Percentiles rank a stretch among this genome's conserved stretches.
phyloP scores from a whole-genome alignment of 2,329 filamentous ascomycete species.

The Hypoxylon sp. region DNA sequence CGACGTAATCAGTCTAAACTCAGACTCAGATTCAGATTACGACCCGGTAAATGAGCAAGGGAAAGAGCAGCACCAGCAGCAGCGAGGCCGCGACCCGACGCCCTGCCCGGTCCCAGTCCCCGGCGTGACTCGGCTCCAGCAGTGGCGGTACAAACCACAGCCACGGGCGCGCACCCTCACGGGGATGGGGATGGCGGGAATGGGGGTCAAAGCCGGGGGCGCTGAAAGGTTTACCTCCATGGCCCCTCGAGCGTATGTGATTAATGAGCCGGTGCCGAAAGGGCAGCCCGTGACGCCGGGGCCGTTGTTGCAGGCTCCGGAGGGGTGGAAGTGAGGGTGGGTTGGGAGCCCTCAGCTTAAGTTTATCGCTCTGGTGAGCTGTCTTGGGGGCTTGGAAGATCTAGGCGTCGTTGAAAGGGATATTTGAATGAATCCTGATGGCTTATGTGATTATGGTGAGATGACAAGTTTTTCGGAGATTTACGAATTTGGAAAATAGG shows the following conservation, averaged over 20 bases:
- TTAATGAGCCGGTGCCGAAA: neutral
- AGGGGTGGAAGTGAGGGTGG: neutral
- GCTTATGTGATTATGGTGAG: neutral
- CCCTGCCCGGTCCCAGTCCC: constrained; percentile 10
- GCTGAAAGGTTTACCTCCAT: neutral
- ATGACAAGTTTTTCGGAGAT: neutral
- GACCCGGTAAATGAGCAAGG: too few species aligned
- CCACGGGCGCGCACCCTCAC: neutral
- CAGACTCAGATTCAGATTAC: neutral
- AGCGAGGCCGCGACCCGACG: neutral
- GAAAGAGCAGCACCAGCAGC: too few species aligned
- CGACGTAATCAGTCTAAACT: neutral
- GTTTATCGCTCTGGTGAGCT: too few species aligned
- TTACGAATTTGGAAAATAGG: neutral
- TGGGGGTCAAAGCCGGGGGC: neutral
- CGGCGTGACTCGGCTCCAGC: neutral
- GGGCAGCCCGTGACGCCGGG: neutral
- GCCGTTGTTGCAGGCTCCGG: neutral
- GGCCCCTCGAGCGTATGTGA: neutral
- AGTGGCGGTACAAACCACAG: constrained; percentile 27
- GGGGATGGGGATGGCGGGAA: neutral
- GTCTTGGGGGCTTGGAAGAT: neutral
- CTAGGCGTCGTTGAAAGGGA: neutral
- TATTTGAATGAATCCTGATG: neutral
- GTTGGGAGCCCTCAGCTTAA: too few species aligned